Percentiles rank a stretch among this genome's conserved stretches.
Evolutionary conservation across 352 stramenopile species (phyloP).

Genomic region (Globisporangium splendens): DNA sequence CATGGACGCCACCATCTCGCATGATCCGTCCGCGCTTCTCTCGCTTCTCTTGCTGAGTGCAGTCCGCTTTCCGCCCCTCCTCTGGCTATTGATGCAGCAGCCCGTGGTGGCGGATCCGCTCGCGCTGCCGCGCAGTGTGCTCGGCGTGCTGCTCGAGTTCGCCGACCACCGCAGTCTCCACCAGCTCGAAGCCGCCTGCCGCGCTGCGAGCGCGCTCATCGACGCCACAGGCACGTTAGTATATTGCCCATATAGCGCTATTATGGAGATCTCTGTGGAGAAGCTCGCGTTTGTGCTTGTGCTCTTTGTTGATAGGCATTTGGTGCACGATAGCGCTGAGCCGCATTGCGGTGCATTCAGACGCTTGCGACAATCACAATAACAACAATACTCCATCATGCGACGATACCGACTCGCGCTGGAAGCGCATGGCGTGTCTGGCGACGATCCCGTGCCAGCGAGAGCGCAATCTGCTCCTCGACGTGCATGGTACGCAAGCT

Average conservation of each 20-base stretch:
- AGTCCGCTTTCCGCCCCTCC: background rate
- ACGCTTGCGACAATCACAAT: conserved; percentile 11
- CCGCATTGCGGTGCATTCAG: conserved; percentile 9
- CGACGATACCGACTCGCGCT: conserved; percentile 13
- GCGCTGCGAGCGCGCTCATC: conserved; percentile 12
- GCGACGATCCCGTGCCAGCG: conserved; percentile 14
- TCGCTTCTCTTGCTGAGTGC: background rate
- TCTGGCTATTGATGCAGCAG: background rate
- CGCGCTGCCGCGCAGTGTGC: conserved; percentile 22
- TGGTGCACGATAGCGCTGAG: conserved; percentile 17
- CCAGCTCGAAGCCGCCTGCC: conserved; percentile 18
- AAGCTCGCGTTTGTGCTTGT: background rate
- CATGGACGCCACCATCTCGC: background rate
- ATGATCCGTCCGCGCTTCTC: background rate
- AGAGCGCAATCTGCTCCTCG: conserved; percentile 15
- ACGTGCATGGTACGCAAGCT: conserved; percentile 21
- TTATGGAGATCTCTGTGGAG: background rate
- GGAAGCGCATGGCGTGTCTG: conserved; percentile 27
- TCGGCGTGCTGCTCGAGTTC: conserved; percentile 25
- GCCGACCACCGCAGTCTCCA: conserved; percentile 25
- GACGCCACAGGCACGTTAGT: conserved; percentile 10
- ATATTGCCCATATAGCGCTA: background rate
- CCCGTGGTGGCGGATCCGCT: background rate
- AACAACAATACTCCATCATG: background rate
- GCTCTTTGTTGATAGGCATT: conserved; percentile 11